Evolutionary conservation across 345 rosid genomes (phyloP).

Genomic region (Gynandropsis gynandra): DNA sequence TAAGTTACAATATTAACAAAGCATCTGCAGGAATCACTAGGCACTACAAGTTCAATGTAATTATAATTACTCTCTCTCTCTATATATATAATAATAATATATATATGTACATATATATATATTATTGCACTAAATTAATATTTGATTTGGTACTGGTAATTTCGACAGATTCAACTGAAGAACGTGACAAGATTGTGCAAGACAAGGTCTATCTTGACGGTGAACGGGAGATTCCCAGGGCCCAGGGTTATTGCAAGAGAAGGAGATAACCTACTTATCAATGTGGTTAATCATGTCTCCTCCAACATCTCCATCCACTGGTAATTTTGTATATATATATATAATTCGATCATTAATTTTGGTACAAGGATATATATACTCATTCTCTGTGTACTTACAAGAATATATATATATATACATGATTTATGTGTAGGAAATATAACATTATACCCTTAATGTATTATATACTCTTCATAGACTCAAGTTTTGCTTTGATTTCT

Average conservation of each 20-base stretch:
- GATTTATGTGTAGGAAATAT: too few relatives aligned
- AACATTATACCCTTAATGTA: too few relatives aligned
- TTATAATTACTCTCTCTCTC: not conserved
- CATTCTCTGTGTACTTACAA: too few relatives aligned
- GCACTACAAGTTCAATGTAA: constrained; percentile 38
- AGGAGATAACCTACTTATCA: constrained; percentile 31
- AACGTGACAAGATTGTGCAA: constrained; percentile 40
- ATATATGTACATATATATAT: not conserved
- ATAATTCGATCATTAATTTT: not conserved
- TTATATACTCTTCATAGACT: too few relatives aligned
- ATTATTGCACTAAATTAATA: not conserved
- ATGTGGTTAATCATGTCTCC: constrained; percentile 29
- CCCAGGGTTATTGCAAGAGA: constrained; percentile 31
- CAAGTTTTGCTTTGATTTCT: too few relatives aligned
- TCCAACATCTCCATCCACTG: constrained; percentile 29
- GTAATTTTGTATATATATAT: constrained; percentile 7
- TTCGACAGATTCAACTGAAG: constrained; percentile 33
- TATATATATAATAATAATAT: too few relatives aligned
- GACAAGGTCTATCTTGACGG: constrained; percentile 28
- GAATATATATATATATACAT: constrained; percentile 38
- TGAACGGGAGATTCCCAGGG: constrained; percentile 30
- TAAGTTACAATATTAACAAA: constrained; percentile 15
- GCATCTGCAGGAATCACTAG: constrained; percentile 33
- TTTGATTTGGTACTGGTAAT: not conserved
- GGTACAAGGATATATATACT: constrained; percentile 16